These are phyloP conservation scores for Solidago caesia DNA, from an alignment of 129 eudicot species.

Conservation along the genomic window DNA sequence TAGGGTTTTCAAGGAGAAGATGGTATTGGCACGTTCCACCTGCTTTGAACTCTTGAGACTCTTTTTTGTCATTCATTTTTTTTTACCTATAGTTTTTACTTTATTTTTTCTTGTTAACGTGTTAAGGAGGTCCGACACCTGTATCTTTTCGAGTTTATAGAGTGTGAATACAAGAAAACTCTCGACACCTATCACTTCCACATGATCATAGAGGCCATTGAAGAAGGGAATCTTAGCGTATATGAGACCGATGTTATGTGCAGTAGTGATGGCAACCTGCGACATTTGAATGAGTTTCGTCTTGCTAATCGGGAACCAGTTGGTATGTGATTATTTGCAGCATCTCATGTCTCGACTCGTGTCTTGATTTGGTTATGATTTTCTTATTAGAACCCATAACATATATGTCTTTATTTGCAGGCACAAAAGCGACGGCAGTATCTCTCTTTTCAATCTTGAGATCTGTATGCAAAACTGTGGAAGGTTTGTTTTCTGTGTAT, in stretches of 20 bases:
- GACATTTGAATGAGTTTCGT: not conserved
- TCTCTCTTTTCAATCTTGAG: not conserved
- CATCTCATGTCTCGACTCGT: too few relatives aligned
- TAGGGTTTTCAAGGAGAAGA: not conserved
- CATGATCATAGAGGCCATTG: conserved; percentile 7
- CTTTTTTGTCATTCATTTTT: too few relatives aligned
- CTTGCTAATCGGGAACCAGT: not conserved
- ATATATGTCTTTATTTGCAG: not conserved
- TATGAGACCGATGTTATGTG: not conserved
- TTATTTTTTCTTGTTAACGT: not conserved
- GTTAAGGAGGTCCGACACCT: not conserved
- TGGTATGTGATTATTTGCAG: not conserved
- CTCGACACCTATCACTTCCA: not conserved
- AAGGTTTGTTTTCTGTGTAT: not conserved
- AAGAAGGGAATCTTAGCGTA: not conserved
- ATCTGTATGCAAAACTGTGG: not conserved
- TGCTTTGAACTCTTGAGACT: too few relatives aligned
- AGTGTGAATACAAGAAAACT: not conserved
- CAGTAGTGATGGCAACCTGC: not conserved
- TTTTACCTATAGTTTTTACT: too few relatives aligned
- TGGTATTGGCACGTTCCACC: too few relatives aligned
- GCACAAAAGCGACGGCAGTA: not conserved
- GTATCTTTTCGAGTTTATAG: not conserved
- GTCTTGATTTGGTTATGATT: not conserved
- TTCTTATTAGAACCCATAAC: too few relatives aligned